Evolutionary conservation across 768 basidiomycete genomes (phyloP).

Genomic region (Kwoniella sp.): DNA sequence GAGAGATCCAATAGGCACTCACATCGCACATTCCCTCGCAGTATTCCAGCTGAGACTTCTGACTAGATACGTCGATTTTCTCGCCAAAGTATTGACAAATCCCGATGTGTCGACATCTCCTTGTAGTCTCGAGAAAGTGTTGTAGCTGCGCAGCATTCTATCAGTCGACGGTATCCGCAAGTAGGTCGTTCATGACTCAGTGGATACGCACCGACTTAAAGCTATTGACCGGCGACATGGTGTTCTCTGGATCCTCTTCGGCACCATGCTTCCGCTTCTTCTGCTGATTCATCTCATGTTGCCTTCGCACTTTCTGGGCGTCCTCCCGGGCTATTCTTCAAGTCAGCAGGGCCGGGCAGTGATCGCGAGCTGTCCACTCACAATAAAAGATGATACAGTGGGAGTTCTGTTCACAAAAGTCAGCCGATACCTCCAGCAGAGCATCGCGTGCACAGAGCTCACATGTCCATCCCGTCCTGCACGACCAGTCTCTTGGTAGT

Average conservation of each 20-base stretch:
- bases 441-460: slow-evolving; percentile 10
- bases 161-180: slow-evolving; percentile 1
- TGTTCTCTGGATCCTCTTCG: slow-evolving; percentile 28
- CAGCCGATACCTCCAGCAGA: slow-evolving; percentile 7
- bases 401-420: slow-evolving; percentile 38
- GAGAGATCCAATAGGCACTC: slow-evolving; percentile 28
- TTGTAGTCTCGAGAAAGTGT: slow-evolving; percentile 47
- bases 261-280: slow-evolving; percentile 8
- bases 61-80: slow-evolving; percentile 49
- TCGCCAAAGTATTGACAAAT: slow-evolving; percentile 57
- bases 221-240: slow-evolving; percentile 43
- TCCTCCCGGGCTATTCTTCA: slow-evolving; percentile 52
- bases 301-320: slow-evolving; percentile 38
- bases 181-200: background rate
- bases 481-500: slow-evolving; percentile 57
- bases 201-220: slow-evolving; percentile 52
- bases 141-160: slow-evolving; percentile 40
- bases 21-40: slow-evolving; percentile 57
- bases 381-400: slow-evolving; percentile 56
- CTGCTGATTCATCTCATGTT: slow-evolving; percentile 32
- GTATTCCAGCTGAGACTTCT: slow-evolving; percentile 40
- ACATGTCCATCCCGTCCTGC: slow-evolving; percentile 57
- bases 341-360: background rate
- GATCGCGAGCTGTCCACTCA: slow-evolving; percentile 25
- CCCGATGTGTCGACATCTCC: slow-evolving; percentile 52